phyloP scores from a whole-genome alignment of 805 yeast genomes.

The Hanseniaspora lindneri region DNA sequence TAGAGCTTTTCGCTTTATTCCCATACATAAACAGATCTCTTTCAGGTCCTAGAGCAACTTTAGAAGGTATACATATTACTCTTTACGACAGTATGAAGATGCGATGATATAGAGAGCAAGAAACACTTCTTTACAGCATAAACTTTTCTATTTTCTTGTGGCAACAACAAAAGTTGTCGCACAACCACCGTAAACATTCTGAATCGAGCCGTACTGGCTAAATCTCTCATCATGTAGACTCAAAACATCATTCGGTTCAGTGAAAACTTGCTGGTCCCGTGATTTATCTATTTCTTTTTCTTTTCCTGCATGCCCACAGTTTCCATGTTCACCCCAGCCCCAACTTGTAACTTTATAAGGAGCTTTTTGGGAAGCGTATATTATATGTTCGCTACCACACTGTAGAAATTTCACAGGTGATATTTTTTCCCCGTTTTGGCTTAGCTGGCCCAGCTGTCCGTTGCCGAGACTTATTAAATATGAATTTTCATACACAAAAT shows the following conservation, averaged over 20 bases:
- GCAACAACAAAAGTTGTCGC: slow-evolving; percentile 53
- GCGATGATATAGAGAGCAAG: slow-evolving; percentile 18
- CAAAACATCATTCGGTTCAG: not conserved
- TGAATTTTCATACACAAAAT: slow-evolving; percentile 28
- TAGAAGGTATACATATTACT: slow-evolving; percentile 70
- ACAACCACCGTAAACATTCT: slow-evolving; percentile 45
- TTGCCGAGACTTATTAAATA: slow-evolving; percentile 41
- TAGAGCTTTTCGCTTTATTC: not conserved
- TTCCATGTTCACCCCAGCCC: slow-evolving; percentile 99
- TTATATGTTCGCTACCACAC: slow-evolving; percentile 83
- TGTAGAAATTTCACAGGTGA: slow-evolving; percentile 15
- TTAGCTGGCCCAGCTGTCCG: slow-evolving; percentile 60
- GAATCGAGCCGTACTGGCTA: slow-evolving; percentile 21
- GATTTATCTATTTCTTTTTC: not conserved
- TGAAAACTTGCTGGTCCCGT: slow-evolving; percentile 12
- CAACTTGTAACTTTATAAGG: slow-evolving; percentile 45
- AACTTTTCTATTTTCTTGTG: not conserved
- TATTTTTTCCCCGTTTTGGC: slow-evolving; percentile 20
- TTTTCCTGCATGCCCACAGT: slow-evolving; percentile 46
- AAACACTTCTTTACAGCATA: slow-evolving; percentile 48
- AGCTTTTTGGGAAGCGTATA: slow-evolving; percentile 22
- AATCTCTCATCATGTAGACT: slow-evolving; percentile 24
- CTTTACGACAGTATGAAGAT: slow-evolving; percentile 39
- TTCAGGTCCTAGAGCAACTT: slow-evolving; percentile 29
- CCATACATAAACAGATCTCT: not conserved